Evolutionary conservation across 257 asterid species (phyloP).

Genomic region (Plantago major): DNA sequence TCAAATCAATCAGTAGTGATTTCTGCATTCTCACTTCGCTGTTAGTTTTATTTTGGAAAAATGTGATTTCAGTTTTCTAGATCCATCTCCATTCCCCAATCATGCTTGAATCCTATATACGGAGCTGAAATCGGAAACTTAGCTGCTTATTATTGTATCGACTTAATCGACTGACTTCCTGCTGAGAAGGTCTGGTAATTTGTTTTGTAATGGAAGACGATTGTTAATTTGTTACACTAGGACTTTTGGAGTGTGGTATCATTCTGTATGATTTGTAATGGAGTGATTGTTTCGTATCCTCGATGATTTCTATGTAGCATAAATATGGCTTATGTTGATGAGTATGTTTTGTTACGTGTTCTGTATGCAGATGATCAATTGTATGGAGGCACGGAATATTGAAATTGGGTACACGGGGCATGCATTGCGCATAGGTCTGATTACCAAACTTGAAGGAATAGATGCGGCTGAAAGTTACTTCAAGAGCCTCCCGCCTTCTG

Average conservation of each 20-base stretch:
- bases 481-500: slow-evolving; percentile 34
- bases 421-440: slow-evolving; percentile 57
- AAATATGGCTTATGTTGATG: not conserved
- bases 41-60: not conserved
- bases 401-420: slow-evolving; percentile 36
- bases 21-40: not conserved
- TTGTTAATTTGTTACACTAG: too few relatives aligned
- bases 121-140: too few relatives aligned
- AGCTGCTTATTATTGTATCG: too few relatives aligned
- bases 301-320: not conserved
- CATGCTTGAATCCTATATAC: too few relatives aligned
- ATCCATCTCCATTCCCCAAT: too few relatives aligned
- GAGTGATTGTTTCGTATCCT: too few relatives aligned
- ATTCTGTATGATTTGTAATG: too few relatives aligned
- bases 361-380: slow-evolving; percentile 62
- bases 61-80: not conserved
- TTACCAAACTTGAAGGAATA: slow-evolving; percentile 54
- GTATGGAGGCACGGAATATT: slow-evolving; percentile 63
- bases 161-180: too few relatives aligned
- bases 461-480: slow-evolving; percentile 73
- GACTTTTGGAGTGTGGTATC: too few relatives aligned
- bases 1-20: too few relatives aligned
- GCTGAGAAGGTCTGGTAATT: too few relatives aligned
- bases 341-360: not conserved
- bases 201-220: too few relatives aligned